phyloP scores from a whole-genome alignment of 2,329 filamentous ascomycete genomes.

The Xenosphaeropsis pyriputrescens region DNA sequence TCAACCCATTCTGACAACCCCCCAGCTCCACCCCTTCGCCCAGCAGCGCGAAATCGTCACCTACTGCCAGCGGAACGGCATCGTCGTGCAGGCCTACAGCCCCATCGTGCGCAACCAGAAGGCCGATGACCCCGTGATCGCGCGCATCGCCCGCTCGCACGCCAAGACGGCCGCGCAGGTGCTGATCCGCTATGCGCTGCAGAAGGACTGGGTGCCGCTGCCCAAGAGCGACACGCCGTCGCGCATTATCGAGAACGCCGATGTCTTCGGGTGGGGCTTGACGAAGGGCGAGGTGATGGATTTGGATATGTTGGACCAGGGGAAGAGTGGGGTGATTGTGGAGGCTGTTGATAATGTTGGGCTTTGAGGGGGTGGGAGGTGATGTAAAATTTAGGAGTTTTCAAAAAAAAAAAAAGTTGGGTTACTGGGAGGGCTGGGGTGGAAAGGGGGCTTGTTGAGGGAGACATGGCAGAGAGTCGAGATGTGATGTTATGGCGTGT shows the following conservation, averaged over 20 bases:
- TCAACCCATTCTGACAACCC: no score
- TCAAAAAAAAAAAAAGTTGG: no score
- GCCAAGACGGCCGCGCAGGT: slow-evolving; percentile 47
- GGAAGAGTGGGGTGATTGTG: slow-evolving; percentile 22
- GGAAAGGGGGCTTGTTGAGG: no score
- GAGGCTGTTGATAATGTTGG: slow-evolving; percentile 14
- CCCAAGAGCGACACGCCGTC: slow-evolving; percentile 48
- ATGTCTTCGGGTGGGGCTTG: slow-evolving; percentile 46
- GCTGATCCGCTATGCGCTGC: slow-evolving; percentile 52
- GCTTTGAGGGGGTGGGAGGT: no score
- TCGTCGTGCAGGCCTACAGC: slow-evolving; percentile 36
- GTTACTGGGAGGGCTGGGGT: no score
- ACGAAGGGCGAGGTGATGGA: slow-evolving; percentile 37
- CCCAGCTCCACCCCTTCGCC: slow-evolving; percentile 58
- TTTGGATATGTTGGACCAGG: slow-evolving; percentile 35
- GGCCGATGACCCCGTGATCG: slow-evolving; percentile 40
- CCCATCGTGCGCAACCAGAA: slow-evolving; percentile 46
- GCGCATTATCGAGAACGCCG: slow-evolving; percentile 43
- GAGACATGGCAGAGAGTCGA: no score
- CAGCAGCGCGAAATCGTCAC: slow-evolving; percentile 41
- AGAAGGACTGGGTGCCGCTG: slow-evolving; percentile 54
- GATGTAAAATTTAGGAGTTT: no score
- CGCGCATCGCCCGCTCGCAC: slow-evolving; percentile 40
- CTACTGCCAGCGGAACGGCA: slow-evolving; percentile 29
- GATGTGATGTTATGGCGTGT: no score